Conservation (phyloP, 495 filamentous ascomycete genomes). For the Talaromyces liani region DNA sequence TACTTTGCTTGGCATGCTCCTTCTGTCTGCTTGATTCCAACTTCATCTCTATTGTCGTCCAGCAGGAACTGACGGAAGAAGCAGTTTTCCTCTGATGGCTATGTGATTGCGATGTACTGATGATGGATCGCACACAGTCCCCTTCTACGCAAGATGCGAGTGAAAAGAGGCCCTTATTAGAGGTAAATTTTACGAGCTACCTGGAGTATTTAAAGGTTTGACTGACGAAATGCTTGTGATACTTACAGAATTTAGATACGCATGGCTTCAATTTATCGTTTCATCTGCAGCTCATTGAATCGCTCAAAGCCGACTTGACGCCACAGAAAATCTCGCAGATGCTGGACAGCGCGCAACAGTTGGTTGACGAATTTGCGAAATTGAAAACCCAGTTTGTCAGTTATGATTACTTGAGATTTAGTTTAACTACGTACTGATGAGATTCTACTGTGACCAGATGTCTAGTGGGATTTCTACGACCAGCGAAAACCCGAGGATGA, state of each 20-base stretch:
- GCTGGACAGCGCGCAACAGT: slow-evolving; percentile 29
- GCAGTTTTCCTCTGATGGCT: neutral
- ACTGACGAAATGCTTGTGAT: neutral
- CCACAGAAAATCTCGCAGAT: slow-evolving; percentile 25
- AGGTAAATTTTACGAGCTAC: neutral
- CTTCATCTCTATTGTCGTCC: neutral
- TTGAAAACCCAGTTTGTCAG: slow-evolving; percentile 29
- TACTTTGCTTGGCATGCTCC: neutral
- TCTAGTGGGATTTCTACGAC: neutral
- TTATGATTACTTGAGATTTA: neutral
- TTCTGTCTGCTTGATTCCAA: slow-evolving; percentile 4
- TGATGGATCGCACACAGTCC: neutral
- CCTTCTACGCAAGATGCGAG: neutral
- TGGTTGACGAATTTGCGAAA: slow-evolving; percentile 27
- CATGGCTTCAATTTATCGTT: slow-evolving; percentile 28
- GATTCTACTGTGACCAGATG: neutral
- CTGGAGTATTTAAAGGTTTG: neutral
- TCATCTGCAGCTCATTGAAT: slow-evolving; percentile 27
- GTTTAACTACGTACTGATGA: neutral
- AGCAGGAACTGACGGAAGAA: neutral
- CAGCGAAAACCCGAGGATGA: neutral
- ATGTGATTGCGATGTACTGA: neutral
- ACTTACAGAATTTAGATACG: neutral
- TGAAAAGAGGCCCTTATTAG: too few species aligned
- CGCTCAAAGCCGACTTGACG: slow-evolving; percentile 17